Base-by-base conservation (phyloP, 352 stramenopile species). In the Phytophthora crassamura region DNA sequence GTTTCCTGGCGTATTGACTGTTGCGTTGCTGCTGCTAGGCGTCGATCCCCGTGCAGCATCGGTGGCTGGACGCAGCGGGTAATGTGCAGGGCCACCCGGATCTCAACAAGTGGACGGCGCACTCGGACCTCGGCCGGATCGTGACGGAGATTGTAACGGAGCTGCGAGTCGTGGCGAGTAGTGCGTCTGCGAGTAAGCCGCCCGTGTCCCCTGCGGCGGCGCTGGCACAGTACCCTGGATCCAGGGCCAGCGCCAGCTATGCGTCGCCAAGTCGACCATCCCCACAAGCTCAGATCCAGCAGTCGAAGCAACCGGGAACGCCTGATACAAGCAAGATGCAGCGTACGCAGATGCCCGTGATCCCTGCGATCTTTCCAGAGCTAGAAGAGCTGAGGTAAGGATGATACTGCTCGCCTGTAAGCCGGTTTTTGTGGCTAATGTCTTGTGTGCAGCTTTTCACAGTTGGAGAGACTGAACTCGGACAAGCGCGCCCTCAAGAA, bases 51-150 rank as follows among this genome's bases (percentile, higher is more conserved):
- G 30, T 95, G 63, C 83, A 91, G 59, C 84, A 95, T 62, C 78
- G 73, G 39, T 90, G 84, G 80, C 65, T 95, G 8, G 86, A 95
- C 67, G 63, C 78, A 14, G 75, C 71, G 14, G 86, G 86, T 11
- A 91, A 87, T 41, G 87, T 95, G 8, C 73, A 86, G 20, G 74
- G 80, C 0, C 84, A 95, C 56, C 68, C 79, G 14, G 87, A 95
- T 52, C 53, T 95, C 16, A 90, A 80, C 60, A 83, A 88, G 49
- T 95, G 87, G 87, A 92, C 84, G 3, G 84, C 82, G 15, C 87
- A 95, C 72, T 93, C 87, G 55, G 87, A 95, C 58, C 65, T 95
- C 33, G 87, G 87, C 9, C 78, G 87, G n/a, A 95, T 78, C 76
- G 82, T 93, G 5, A 77, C 74, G 20, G 86, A 94, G 66, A 90